Evolutionary conservation across 805 yeast species (phyloP).

Genomic region (Saccharomyces kudriavzevii): DNA sequence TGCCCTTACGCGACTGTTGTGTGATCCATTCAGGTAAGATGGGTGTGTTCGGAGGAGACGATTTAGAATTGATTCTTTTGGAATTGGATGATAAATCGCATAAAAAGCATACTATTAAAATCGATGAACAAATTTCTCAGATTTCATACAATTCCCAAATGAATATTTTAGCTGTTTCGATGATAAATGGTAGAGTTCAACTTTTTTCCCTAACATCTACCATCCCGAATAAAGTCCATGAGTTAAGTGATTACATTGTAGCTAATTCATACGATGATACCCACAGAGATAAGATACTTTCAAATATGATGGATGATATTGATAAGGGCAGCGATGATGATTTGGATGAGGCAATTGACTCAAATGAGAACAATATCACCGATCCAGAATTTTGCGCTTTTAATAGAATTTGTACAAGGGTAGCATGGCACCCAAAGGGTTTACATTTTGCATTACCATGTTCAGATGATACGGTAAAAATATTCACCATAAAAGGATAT

Average conservation of each 20-base stretch:
- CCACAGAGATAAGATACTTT: conserved; percentile 19
- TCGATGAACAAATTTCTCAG: conserved; percentile 49
- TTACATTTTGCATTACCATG: conserved; percentile 62
- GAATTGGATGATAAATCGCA: conserved; percentile 29
- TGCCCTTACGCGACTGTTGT: conserved; percentile 38
- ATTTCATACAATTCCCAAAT: conserved; percentile 49
- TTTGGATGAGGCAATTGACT: conserved; percentile 33
- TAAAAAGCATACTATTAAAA: conserved; percentile 27
- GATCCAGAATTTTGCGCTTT: conserved; percentile 31
- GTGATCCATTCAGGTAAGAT: conserved; percentile 56
- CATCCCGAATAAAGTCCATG: conserved; percentile 43
- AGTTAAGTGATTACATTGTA: conserved; percentile 36
- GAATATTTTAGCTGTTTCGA: conserved; percentile 49
- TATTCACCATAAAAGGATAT: conserved; percentile 31
- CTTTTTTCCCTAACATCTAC: conserved; percentile 47
- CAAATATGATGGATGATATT: conserved; percentile 3
- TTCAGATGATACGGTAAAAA: conserved; percentile 38
- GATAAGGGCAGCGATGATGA: conserved; percentile 34
- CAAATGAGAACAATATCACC: conserved; percentile 23
- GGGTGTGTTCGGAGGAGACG: conserved; percentile 60
- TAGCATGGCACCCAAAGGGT: conserved; percentile 69
- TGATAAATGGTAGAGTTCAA: conserved; percentile 51
- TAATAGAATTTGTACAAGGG: conserved; percentile 42
- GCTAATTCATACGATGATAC: conserved; percentile 19
- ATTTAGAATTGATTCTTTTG: conserved; percentile 44